phyloP scores from a whole-genome alignment of 495 filamentous ascomycete genomes.

The Xylaria scruposa region DNA sequence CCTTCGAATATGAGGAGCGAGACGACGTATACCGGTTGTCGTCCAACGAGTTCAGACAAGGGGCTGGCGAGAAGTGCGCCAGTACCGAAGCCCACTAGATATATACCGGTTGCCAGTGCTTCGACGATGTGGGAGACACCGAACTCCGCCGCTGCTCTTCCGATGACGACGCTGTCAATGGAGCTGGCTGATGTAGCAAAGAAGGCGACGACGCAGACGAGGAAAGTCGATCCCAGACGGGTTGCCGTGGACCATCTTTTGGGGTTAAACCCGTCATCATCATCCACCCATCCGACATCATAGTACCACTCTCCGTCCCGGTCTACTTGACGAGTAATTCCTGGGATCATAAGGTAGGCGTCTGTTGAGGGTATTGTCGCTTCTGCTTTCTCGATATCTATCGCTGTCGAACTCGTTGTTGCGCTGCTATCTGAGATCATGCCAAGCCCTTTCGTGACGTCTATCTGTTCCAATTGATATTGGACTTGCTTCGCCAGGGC shows the following conservation, averaged over 20 bases:
- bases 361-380: not conserved
- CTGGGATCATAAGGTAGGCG: slow-evolving; percentile 1
- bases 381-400: slow-evolving; percentile 6
- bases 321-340: slow-evolving; percentile 15
- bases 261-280: slow-evolving; percentile 57
- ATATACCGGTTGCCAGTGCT: slow-evolving; percentile 62
- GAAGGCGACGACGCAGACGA: slow-evolving; percentile 56
- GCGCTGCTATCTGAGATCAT: not conserved
- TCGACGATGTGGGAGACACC: slow-evolving; percentile 60
- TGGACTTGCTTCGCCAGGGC: slow-evolving; percentile 11
- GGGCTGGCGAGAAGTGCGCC: slow-evolving; percentile 58
- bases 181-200: slow-evolving; percentile 60
- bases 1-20: slow-evolving; percentile 74
- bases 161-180: slow-evolving; percentile 56
- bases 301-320: slow-evolving; percentile 41
- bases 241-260: slow-evolving; percentile 51
- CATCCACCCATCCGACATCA: slow-evolving; percentile 62
- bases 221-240: slow-evolving; percentile 50
- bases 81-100: slow-evolving; percentile 67
- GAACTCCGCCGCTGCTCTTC: slow-evolving; percentile 54
- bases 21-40: slow-evolving; percentile 71
- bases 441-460: not conserved
- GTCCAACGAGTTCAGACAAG: slow-evolving; percentile 62
- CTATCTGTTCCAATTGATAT: not conserved
- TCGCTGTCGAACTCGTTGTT: not conserved